A percentile compares a stretch with the other conserved stretches of the same genome.
phyloP scores from a whole-genome alignment of 208 protist species.

The Ichthyophonus hoferi region DNA sequence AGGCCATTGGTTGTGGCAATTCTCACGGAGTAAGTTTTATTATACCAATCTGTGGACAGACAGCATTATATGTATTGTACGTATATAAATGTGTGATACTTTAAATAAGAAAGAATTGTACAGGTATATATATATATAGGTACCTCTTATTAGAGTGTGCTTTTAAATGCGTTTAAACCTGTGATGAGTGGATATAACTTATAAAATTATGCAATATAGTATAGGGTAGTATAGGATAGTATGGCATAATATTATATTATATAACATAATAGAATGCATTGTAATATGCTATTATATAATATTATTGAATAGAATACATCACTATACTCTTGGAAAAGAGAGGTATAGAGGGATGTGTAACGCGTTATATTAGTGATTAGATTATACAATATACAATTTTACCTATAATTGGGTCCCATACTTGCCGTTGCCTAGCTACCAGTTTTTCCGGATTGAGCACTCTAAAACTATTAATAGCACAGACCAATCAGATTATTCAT shows the following conservation, averaged over 20 bases:
- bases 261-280: neutral
- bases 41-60: neutral
- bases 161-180: neutral
- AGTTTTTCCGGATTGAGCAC: neutral
- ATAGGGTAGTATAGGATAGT: neutral
- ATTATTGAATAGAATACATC: neutral
- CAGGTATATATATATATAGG: neutral
- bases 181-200: neutral
- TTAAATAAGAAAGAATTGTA: no score
- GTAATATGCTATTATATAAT: neutral
- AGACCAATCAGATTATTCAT: no score
- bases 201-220: neutral
- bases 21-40: neutral
- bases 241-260: neutral
- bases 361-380: no score
- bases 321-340: neutral
- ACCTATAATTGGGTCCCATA: neutral
- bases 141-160: no score
- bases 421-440: neutral
- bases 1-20: neutral
- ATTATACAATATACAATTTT: no score
- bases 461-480: no score
- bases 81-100: neutral
- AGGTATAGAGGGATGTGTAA: neutral
- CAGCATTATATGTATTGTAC: neutral